Conservation (phyloP, 352 stramenopile species). For the Phytophthora cajani region DNA sequence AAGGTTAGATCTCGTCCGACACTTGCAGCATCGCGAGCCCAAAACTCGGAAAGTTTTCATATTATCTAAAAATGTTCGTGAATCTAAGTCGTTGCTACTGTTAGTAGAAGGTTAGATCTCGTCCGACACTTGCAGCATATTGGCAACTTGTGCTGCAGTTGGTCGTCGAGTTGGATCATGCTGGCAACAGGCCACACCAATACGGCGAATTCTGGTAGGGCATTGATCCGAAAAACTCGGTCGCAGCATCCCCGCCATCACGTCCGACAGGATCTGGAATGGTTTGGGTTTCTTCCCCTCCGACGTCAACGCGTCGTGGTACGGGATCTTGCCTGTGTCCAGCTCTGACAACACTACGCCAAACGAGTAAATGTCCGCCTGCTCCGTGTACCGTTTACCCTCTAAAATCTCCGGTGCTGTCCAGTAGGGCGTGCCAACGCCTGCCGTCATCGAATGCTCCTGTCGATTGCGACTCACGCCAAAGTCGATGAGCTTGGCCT, state of each 20-base stretch:
- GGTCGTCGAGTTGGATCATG: not conserved
- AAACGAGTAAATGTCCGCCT: constrained; percentile 47
- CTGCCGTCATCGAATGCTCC: constrained; percentile 29
- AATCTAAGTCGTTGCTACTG: not conserved
- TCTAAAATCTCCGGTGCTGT: constrained; percentile 38
- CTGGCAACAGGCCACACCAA: not conserved
- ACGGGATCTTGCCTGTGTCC: constrained; percentile 34
- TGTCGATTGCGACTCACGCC: constrained; percentile 26
- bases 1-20: not conserved
- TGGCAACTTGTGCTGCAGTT: not conserved
- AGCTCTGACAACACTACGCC: constrained; percentile 44
- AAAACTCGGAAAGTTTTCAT: too few species aligned
- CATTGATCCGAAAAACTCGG: not conserved
- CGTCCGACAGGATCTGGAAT: constrained; percentile 35
- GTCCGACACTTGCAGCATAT: not conserved
- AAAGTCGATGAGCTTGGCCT: constrained; percentile 68
- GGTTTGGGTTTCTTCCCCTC: constrained; percentile 38
- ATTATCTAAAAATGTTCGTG: not conserved
- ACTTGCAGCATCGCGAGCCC: not conserved
- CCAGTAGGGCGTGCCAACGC: constrained; percentile 34
- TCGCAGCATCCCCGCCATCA: constrained; percentile 9
- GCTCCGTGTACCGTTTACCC: constrained; percentile 22
- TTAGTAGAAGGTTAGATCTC: not conserved
- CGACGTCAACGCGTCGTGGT: constrained; percentile 21
- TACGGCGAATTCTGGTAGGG: not conserved